Evolutionary conservation across 2,329 filamentous ascomycete species (phyloP).

Genomic region (Neurospora sp.): DNA sequence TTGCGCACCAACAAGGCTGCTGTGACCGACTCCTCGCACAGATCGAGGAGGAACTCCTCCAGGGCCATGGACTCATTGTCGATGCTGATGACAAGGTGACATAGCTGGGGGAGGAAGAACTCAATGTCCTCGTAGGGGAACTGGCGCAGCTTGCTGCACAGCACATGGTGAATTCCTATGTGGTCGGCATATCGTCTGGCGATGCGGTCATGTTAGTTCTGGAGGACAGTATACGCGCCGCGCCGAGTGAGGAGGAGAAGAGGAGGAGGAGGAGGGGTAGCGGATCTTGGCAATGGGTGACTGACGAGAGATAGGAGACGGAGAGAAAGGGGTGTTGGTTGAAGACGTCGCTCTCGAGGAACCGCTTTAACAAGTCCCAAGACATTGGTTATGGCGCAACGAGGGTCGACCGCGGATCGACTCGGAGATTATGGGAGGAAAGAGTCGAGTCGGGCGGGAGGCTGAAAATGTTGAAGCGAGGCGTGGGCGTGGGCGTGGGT

Average conservation of each 20-base stretch:
- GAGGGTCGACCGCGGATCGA: not conserved
- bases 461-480: conserved; percentile 3
- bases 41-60: conserved; percentile 77
- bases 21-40: conserved; percentile 82
- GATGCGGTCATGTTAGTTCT: not conserved
- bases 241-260: conserved; percentile 1
- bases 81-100: conserved; percentile 78
- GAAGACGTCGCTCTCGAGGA: conserved; percentile 90
- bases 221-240: not conserved
- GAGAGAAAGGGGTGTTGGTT: conserved; percentile 83
- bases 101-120: conserved; percentile 83
- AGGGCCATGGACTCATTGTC: conserved; percentile 88
- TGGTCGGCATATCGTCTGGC: conserved; percentile 76
- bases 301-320: conserved; percentile 81
- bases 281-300: conserved; percentile 15
- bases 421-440: not conserved
- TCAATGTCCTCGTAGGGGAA: conserved; percentile 88
- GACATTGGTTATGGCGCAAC: conserved; percentile 32
- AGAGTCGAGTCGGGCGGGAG: conserved; percentile 2
- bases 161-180: conserved; percentile 81
- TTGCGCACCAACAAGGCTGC: conserved; percentile 65
- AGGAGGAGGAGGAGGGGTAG: conserved; percentile 1
- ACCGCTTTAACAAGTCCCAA: conserved; percentile 82
- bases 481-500: not conserved
- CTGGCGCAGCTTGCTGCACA: conserved; percentile 80